A percentile compares a stretch with the other conserved stretches of the same genome.
phyloP scores from a whole-genome alignment of 192 early-diverging fungal genomes.

The Dimargaris xerosporica region DNA sequence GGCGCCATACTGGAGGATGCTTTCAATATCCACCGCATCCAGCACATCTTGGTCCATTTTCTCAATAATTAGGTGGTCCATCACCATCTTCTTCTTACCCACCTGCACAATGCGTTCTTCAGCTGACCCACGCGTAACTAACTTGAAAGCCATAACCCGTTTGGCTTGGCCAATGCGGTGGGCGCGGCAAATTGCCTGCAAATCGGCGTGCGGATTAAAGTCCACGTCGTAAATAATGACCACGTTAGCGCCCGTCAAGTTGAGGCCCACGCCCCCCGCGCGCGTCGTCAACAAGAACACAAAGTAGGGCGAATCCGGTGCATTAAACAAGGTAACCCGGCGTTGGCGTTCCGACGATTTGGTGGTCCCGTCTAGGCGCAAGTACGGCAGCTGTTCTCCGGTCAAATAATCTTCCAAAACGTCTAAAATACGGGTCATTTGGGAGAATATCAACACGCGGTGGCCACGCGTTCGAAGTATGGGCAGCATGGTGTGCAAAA shows the following conservation, averaged over 20 bases:
- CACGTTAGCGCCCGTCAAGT: conserved; percentile 58
- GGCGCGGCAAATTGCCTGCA: conserved; percentile 76
- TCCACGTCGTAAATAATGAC: conserved; percentile 68
- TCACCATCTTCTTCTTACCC: conserved; percentile 55
- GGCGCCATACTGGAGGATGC: conserved; percentile 53
- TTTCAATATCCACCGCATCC: conserved; percentile 36
- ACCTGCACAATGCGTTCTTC: conserved; percentile 54
- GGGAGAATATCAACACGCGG: conserved; percentile 62
- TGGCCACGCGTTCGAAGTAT: conserved; percentile 33
- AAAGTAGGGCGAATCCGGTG: conserved; percentile 22
- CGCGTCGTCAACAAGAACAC: conserved; percentile 65
- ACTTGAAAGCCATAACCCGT: conserved; percentile 58
- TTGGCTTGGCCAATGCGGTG: conserved; percentile 75
- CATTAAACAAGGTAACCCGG: conserved; percentile 68
- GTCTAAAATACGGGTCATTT: conserved; percentile 71
- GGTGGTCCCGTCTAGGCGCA: conserved; percentile 48
- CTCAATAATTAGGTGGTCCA: conserved; percentile 62
- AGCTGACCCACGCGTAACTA: conserved; percentile 25
- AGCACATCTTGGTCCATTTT: conserved; percentile 43
- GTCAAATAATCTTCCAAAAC: conserved; percentile 60
- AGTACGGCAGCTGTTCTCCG: conserved; percentile 21
- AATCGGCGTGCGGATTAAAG: conserved; percentile 77
- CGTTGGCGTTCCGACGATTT: conserved; percentile 52
- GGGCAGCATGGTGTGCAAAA: conserved; percentile 48
- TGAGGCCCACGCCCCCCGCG: conserved; percentile 71